These are phyloP conservation scores for Fusarium nisikadoi DNA, from an alignment of 2,329 filamentous ascomycete genomes.

Conservation along the genomic window DNA sequence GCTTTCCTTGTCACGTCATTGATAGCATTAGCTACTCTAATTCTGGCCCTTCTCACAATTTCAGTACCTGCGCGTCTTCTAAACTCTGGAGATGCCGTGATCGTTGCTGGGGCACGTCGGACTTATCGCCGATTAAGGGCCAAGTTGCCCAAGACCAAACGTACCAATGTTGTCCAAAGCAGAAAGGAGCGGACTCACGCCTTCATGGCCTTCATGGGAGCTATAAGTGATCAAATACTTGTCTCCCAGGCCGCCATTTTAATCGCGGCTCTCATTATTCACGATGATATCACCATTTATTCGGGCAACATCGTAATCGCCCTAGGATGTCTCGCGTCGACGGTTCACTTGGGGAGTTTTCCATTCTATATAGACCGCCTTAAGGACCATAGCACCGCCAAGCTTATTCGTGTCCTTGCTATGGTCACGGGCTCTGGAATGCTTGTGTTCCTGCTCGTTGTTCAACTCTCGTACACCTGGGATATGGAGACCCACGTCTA, in stretches of 20 bases:
- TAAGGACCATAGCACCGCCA: not conserved
- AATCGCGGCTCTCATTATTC: not conserved
- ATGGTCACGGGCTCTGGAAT: not conserved
- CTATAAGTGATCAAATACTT: constrained; percentile 1
- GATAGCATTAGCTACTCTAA: not conserved
- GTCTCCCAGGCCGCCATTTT: not conserved
- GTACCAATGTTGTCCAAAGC: not conserved
- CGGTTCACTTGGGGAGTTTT: not conserved
- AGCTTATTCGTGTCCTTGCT: not conserved
- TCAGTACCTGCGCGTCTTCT: not conserved
- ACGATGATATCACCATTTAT: not conserved
- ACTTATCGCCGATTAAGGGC: accelerated
- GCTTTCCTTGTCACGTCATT: not conserved
- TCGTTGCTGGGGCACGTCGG: not conserved
- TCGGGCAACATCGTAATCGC: constrained; percentile 1
- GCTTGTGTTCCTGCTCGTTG: not conserved
- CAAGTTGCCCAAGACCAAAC: not conserved
- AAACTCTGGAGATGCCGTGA: not conserved
- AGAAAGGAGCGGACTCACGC: not conserved
- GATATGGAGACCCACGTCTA: not conserved
- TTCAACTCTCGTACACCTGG: not conserved
- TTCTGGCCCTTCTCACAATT: not conserved
- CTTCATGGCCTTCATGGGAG: not conserved
- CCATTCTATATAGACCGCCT: not conserved
- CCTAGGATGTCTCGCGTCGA: not conserved